These are phyloP conservation scores for Plasmodium adleri DNA, from an alignment of 169 alveolate genomes.

Conservation along the genomic window DNA sequence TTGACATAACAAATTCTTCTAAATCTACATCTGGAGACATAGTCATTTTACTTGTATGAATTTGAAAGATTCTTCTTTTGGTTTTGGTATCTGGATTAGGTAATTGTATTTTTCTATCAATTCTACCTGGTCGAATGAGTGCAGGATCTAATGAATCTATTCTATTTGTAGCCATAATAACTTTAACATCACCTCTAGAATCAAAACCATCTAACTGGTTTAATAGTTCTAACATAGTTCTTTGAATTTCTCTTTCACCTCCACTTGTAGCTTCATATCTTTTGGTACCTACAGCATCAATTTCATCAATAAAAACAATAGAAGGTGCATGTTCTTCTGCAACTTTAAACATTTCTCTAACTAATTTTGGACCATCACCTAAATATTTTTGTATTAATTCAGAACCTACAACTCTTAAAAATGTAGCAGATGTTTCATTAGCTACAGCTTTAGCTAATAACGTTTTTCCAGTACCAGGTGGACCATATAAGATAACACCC, in stretches of 20 bases:
- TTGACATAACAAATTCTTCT: constrained; percentile 98
- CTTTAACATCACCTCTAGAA: constrained; percentile 98
- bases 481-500: constrained; percentile 94
- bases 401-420: constrained; percentile 99
- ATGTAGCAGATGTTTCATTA: constrained; percentile 99
- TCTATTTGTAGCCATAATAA: constrained; percentile 98
- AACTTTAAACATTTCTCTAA: constrained; percentile 98
- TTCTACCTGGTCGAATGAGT: constrained; percentile 99
- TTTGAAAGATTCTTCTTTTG: constrained; percentile 96
- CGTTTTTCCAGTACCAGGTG: constrained; percentile 97
- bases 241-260: constrained; percentile 99
- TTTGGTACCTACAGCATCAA: constrained; percentile 99
- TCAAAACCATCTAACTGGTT: constrained; percentile 99
- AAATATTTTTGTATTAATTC: constrained; percentile 99
- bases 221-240: constrained; percentile 99
- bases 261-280: constrained; percentile 98
- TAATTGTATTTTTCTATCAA: constrained; percentile 99
- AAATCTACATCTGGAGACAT: constrained; percentile 98
- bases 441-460: constrained; percentile 97
- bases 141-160: constrained; percentile 99
- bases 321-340: constrained; percentile 99
- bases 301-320: constrained; percentile 99
- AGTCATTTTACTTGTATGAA: constrained; percentile 99
- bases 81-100: constrained; percentile 98
- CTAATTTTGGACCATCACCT: constrained; percentile 99